These are phyloP conservation scores for Micractinium conductrix DNA, from an alignment of 139 green algal species.

Conservation along the genomic window DNA sequence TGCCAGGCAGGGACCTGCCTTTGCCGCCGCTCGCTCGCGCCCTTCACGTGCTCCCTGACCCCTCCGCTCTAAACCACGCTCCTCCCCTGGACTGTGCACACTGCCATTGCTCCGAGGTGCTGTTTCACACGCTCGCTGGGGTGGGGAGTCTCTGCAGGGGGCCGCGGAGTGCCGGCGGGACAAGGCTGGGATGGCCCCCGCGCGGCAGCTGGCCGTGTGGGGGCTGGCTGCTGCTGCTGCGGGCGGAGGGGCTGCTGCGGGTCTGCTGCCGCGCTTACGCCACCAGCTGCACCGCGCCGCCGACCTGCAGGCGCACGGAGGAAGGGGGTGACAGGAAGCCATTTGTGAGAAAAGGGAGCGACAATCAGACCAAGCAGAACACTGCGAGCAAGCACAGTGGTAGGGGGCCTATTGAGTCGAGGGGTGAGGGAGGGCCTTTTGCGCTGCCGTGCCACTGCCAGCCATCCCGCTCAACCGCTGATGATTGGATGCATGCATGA, in stretches of 20 bases:
- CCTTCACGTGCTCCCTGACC: too few relatives aligned
- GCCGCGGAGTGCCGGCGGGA: background rate
- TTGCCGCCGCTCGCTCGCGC: too few relatives aligned
- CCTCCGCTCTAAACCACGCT: too few relatives aligned
- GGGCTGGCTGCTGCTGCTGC: slow-evolving; percentile 13
- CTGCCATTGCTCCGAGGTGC: too few relatives aligned
- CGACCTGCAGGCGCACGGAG: background rate
- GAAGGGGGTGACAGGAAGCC: background rate
- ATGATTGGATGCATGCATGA: too few relatives aligned
- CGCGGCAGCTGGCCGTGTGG: background rate
- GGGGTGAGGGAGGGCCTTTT: too few relatives aligned
- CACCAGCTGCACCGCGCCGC: slow-evolving; percentile 39
- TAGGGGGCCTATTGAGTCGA: background rate
- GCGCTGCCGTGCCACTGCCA: background rate
- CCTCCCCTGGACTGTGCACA: too few relatives aligned
- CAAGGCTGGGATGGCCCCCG: background rate
- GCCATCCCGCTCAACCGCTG: too few relatives aligned
- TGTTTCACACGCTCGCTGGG: background rate
- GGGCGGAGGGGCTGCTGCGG: background rate
- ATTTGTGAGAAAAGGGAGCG: too few relatives aligned
- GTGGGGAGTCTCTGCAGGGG: background rate
- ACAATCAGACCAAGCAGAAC: too few relatives aligned
- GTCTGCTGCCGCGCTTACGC: slow-evolving; percentile 1
- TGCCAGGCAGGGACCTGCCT: too few relatives aligned
- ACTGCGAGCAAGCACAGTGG: too few relatives aligned